Evolutionary conservation across 306 rosid species (phyloP).

Genomic region (Citrullus amarus): DNA sequence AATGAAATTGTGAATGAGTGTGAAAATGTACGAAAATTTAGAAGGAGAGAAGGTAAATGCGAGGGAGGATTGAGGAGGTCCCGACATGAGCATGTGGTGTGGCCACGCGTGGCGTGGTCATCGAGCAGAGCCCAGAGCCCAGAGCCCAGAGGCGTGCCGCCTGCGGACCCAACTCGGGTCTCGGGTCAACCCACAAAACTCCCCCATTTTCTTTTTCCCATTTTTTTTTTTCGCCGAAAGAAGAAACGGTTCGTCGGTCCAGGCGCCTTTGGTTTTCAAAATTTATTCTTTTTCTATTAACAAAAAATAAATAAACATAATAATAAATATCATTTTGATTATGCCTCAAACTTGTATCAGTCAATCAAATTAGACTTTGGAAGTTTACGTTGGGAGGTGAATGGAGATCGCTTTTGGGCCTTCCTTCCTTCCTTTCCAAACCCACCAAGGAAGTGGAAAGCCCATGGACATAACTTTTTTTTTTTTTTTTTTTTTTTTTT

Average conservation of each 20-base stretch:
- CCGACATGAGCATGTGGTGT: constrained; percentile 8
- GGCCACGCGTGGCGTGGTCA: not conserved
- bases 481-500: too few relatives aligned
- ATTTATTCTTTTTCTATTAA: not conserved
- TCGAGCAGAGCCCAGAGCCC: not conserved
- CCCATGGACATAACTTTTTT: too few relatives aligned
- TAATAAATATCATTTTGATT: too few relatives aligned
- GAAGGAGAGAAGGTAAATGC: not conserved
- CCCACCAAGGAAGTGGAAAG: too few relatives aligned
- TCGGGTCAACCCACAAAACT: not conserved
- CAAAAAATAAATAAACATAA: too few relatives aligned
- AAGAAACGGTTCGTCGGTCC: not conserved
- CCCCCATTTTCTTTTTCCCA: not conserved
- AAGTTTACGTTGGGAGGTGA: not conserved
- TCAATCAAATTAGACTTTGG: not conserved
- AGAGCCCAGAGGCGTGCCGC: not conserved
- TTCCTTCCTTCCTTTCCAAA: not conserved
- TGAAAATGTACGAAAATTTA: not conserved
- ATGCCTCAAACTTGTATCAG: too few relatives aligned
- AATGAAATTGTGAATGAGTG: not conserved
- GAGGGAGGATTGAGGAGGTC: not conserved
- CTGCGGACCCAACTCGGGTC: not conserved
- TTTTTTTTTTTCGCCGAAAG: not conserved
- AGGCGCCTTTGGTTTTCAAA: not conserved
- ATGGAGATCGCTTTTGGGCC: not conserved